Evolutionary conservation across 495 filamentous ascomycete species (phyloP).

Genomic region (Podospora fimiseda): DNA sequence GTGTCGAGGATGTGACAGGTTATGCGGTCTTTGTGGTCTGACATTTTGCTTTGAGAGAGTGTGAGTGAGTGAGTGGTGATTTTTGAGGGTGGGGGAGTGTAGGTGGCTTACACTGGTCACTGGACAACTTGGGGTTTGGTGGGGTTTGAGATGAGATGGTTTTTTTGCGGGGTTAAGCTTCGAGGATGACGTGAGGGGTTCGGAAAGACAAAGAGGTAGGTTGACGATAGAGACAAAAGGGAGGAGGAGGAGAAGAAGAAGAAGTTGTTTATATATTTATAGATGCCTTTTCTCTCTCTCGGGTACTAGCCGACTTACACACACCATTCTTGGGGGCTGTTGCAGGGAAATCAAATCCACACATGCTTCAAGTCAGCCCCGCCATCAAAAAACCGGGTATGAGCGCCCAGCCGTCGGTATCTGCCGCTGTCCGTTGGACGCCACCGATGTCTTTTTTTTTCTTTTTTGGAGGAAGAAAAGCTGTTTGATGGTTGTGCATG

Average conservation of each 20-base stretch:
- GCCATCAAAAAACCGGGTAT: neutral
- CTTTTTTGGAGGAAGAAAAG: neutral
- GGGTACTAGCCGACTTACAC: too few relatives aligned
- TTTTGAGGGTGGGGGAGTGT: neutral
- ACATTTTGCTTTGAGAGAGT: neutral
- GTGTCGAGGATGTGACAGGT: slow-evolving; percentile 62
- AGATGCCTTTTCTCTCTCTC: too few relatives aligned
- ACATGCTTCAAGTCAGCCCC: slow-evolving; percentile 11
- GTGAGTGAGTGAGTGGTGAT: neutral
- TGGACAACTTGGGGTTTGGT: neutral
- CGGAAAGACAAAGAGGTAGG: neutral
- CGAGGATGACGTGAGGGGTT: neutral
- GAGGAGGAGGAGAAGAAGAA: neutral
- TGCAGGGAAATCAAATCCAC: neutral
- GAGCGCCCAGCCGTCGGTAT: slow-evolving; percentile 12
- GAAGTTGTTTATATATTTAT: slow-evolving; percentile 1
- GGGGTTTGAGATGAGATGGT: neutral
- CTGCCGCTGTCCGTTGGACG: slow-evolving; percentile 14
- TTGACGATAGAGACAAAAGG: neutral
- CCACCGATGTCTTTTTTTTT: neutral
- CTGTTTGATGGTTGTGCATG: neutral
- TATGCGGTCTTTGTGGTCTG: slow-evolving; percentile 40
- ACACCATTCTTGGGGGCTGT: slow-evolving; percentile 2
- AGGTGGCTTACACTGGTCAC: neutral
- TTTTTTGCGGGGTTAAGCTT: neutral